A percentile compares a stretch with the other conserved stretches of the same genome.
phyloP scores from a whole-genome alignment of 768 basidiomycete genomes.

The Plicaturopsis crispa region DNA sequence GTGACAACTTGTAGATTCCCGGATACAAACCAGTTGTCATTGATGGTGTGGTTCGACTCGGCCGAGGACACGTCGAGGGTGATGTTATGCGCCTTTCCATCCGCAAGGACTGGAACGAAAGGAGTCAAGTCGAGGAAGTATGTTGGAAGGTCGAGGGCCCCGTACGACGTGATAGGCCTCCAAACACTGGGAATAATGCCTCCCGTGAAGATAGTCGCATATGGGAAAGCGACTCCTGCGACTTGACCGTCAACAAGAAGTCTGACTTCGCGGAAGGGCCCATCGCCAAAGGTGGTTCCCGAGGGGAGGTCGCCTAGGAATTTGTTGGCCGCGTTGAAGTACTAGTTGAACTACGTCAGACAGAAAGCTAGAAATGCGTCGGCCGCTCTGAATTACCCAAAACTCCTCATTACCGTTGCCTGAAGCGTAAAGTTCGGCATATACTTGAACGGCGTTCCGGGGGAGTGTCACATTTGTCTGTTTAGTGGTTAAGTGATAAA shows the following conservation, averaged over 20 bases:
- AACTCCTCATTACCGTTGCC: conserved; percentile 66
- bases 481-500: too few species aligned
- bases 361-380: conserved; percentile 7
- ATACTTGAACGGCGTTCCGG: conserved; percentile 56
- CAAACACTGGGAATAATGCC: conserved; percentile 49
- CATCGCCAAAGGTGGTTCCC: conserved; percentile 39
- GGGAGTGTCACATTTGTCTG: conserved; percentile 68
- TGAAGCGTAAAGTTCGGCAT: conserved; percentile 67
- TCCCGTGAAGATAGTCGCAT: conserved; percentile 63
- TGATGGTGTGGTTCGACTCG: conserved; percentile 55
- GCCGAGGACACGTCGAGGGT: conserved; percentile 69
- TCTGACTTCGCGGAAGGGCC: conserved; percentile 58
- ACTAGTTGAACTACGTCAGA: conserved; percentile 29
- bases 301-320: conserved; percentile 48
- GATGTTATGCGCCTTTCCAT: conserved; percentile 62
- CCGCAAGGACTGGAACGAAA: conserved; percentile 62
- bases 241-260: conserved; percentile 47
- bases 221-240: conserved; percentile 53
- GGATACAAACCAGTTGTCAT: conserved; percentile 75
- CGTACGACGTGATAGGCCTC: conserved; percentile 71
- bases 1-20: conserved; percentile 61
- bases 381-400: too few species aligned
- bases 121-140: conserved; percentile 76
- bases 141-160: conserved; percentile 69
- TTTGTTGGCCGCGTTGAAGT: conserved; percentile 57